Base-by-base conservation (phyloP, 495 filamentous ascomycete species). In the Aspergillus mulundensis region DNA sequence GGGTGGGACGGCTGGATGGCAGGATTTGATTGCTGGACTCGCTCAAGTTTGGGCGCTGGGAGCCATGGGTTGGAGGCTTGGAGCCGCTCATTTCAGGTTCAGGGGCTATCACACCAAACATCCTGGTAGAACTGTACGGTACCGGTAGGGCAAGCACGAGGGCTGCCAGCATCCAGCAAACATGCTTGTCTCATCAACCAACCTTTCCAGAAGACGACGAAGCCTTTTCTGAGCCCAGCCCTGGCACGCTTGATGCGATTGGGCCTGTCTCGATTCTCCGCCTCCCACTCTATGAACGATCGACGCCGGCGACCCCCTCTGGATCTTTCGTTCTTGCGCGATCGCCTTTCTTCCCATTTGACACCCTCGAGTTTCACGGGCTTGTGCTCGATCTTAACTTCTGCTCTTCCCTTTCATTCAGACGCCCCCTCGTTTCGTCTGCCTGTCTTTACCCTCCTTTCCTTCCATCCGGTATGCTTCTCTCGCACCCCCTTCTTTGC, bases 381-480 rank as follows among this genome's bases (percentile, higher is more conserved):
- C 43, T 50, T 50, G 48, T 46, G 36, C 46, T 55, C 52, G 21
- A 46, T 39, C 42, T 30, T 50, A 32, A 10, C 23, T 16, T 46
- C 36, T 43, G 8, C 50, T 36, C 23, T 23, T 25, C 38, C 25
- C 34, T 51, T 32, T 47, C 50, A 23, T 14, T 51, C 43, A 36
- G 18, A 44, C 44, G 24, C 38, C 25, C 47, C 16, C 55, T 58
- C 41, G 3, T 46, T 50, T 50, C 18, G 20, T 51, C 25, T 38
- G 14, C 40, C 42, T n/a, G 21, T 32, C 32, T 28, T 50, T 36
- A 44, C 44, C 8, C 56, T 56, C 48, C 32, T 53, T 53, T 54
- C 23, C 30, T 52, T 16, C 7, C 24, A 56, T 25, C 40, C 53
- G 59, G 50, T 62, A 58, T 59, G 47, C 60, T 56, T 49, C 44